Evolutionary conservation across 352 stramenopile species (phyloP).

Genomic region (Phytophthora syringae): DNA sequence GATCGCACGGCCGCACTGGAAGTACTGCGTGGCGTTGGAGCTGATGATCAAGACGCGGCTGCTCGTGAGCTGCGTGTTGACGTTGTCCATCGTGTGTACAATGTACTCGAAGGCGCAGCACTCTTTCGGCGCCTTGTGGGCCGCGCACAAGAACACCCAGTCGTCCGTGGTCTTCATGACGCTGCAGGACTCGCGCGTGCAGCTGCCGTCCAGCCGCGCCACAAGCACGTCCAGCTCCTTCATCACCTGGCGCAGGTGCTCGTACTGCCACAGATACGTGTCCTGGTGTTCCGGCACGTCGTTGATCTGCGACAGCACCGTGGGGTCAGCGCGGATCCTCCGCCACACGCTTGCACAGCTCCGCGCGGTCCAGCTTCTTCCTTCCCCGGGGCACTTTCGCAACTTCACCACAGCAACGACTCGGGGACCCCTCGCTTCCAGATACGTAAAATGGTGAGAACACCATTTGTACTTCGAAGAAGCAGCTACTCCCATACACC

Average conservation of each 20-base stretch:
- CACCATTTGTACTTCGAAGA: no score
- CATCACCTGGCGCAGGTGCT: constrained; percentile 85
- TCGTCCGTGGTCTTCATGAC: constrained; percentile 90
- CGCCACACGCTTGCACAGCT: no score
- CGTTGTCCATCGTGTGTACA: constrained; percentile 77
- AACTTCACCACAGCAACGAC: no score
- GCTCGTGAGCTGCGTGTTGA: constrained; percentile 65
- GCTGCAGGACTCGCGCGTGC: constrained; percentile 71
- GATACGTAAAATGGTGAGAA: no score
- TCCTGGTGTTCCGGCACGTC: constrained; percentile 78
- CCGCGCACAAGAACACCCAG: constrained; percentile 87
- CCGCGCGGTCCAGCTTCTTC: no score
- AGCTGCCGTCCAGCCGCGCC: constrained; percentile 62
- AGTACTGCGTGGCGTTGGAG: constrained; percentile 85
- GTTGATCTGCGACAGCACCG: constrained; percentile 68
- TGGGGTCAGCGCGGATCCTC: constrained; percentile 58
- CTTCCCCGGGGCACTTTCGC: no score
- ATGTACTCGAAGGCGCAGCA: constrained; percentile 90
- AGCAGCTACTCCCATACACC: no score
- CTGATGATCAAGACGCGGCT: constrained; percentile 79
- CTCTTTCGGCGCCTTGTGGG: constrained; percentile 81
- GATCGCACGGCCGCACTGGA: constrained; percentile 46
- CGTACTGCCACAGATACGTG: constrained; percentile 88
- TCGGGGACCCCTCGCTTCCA: no score
- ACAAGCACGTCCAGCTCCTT: constrained; percentile 86